Conservation (phyloP, 202 grass and related monocot genomes). For the Carex arenaria region DNA sequence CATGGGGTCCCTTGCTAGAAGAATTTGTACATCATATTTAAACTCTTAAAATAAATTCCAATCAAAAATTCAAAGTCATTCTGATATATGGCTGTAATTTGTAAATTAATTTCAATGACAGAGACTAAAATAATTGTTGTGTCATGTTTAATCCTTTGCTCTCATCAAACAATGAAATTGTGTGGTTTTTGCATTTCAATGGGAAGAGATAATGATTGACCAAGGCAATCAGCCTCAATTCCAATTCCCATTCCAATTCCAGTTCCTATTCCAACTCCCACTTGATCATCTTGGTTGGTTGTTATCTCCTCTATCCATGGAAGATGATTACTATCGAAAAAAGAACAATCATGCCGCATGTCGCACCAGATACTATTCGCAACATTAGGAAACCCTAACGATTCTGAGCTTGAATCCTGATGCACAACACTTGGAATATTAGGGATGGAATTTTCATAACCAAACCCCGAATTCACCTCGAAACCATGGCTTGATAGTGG, state of each 20-base stretch:
- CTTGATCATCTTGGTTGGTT: neutral
- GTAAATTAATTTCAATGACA: constrained; percentile 1
- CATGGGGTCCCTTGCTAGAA: neutral
- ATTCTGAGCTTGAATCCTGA: constrained; percentile 15
- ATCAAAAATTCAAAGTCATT: constrained; percentile 4
- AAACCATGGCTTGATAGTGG: constrained; percentile 15
- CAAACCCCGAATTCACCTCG: neutral
- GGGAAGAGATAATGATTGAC: neutral
- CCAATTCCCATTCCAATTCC: neutral
- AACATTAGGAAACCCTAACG: constrained; percentile 5
- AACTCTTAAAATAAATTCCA: neutral
- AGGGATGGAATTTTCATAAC: neutral
- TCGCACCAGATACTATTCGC: constrained; percentile 8
- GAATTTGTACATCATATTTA: constrained; percentile 4
- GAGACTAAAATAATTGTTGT: constrained; percentile 14
- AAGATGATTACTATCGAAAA: neutral
- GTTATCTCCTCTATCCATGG: constrained; percentile 18
- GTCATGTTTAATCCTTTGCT: constrained; percentile 19
- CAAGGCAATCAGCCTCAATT: neutral
- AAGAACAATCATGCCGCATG: constrained; percentile 11
- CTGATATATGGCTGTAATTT: neutral
- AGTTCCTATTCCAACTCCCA: neutral
- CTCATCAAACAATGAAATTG: neutral
- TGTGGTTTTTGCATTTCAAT: constrained; percentile 11
- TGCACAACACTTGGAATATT: neutral